Conservation (phyloP, 2,329 filamentous ascomycete genomes). For the Pleurostoma richardsiae region DNA sequence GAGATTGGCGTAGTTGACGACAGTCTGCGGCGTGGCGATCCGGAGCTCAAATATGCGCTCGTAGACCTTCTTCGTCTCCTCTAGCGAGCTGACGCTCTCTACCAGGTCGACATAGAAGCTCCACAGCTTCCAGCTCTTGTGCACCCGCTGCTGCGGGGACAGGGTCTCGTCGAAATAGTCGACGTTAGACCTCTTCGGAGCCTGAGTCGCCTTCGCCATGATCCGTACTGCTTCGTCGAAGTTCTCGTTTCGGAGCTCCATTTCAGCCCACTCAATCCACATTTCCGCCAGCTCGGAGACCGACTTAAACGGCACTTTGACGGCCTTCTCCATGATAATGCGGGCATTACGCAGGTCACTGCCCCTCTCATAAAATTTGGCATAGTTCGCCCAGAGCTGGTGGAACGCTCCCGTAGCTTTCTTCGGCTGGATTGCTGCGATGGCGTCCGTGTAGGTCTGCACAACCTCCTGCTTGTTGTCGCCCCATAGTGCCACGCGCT, state of each 20-base stretch:
- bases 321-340: conserved; percentile 94
- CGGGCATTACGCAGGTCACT: conserved; percentile 80
- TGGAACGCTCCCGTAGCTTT: conserved; percentile 92
- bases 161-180: conserved; percentile 97
- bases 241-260: conserved; percentile 94
- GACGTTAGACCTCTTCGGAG: conserved; percentile 96
- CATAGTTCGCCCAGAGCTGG: conserved; percentile 93
- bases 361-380: conserved; percentile 90
- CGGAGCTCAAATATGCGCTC: conserved; percentile 97
- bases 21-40: conserved; percentile 95
- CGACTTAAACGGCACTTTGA: conserved; percentile 96
- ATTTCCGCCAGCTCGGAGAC: conserved; percentile 96
- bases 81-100: conserved; percentile 84
- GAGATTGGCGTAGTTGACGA: conserved; percentile 96
- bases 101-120: conserved; percentile 98
- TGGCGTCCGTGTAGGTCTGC: conserved; percentile 90
- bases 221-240: conserved; percentile 92
- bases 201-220: conserved; percentile 95
- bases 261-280: conserved; percentile 99
- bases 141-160: conserved; percentile 90
- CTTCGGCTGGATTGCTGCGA: conserved; percentile 88
- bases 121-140: conserved; percentile 99
- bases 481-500: conserved; percentile 91
- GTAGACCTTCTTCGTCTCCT: conserved; percentile 91
- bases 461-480: conserved; percentile 89